These are phyloP conservation scores for Aegilops longissima DNA, from an alignment of 176 grass and related monocot species.

Conservation along the genomic window DNA sequence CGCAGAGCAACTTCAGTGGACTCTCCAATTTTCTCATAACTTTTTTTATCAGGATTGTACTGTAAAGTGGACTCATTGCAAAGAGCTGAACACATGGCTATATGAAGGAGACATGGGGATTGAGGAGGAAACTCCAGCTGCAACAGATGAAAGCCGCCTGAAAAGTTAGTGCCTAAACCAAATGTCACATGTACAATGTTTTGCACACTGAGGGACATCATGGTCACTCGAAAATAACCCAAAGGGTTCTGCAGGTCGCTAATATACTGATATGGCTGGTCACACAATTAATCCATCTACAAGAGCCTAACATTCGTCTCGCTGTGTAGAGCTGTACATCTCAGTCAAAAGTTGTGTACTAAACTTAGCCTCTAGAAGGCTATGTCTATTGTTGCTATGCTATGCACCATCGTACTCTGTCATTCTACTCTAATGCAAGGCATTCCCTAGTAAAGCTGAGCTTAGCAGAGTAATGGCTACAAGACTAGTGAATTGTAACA, in stretches of 20 bases:
- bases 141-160: conserved; percentile 41
- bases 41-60: conserved; percentile 94
- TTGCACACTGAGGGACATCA: not conserved
- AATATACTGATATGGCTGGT: not conserved
- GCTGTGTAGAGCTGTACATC: not conserved
- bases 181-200: not conserved
- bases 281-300: not conserved
- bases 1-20: conserved; percentile 98
- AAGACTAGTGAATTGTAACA: not conserved
- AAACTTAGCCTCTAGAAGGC: conserved; percentile 22
- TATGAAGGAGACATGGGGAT: conserved; percentile 93
- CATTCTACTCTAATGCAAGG: not conserved
- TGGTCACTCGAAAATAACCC: conserved; percentile 3
- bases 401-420: conserved; percentile 3
- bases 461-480: not conserved
- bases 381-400: not conserved
- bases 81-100: conserved; percentile 97
- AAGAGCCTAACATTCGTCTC: not conserved
- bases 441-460: not conserved
- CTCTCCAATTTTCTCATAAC: conserved; percentile 97
- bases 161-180: conserved; percentile 30
- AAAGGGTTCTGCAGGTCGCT: not conserved
- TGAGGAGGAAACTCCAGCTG: conserved; percentile 97
- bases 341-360: not conserved
- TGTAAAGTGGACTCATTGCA: conserved; percentile 97